These are phyloP conservation scores for Acidomyces sp. DNA, from an alignment of 495 filamentous ascomycete genomes.

Conservation along the genomic window DNA sequence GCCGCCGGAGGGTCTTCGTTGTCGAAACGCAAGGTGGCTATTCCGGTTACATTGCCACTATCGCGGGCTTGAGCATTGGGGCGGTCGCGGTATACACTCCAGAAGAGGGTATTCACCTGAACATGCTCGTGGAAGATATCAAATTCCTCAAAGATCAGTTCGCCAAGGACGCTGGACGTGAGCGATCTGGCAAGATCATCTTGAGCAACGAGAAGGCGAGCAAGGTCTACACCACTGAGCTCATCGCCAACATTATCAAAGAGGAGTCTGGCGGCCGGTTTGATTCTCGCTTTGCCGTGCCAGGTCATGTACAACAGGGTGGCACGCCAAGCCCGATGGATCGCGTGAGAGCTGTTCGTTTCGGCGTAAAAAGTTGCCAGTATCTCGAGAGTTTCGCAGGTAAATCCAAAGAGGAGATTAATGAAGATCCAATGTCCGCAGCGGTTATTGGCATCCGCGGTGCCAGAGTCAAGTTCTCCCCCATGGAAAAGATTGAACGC, in stretches of 20 bases:
- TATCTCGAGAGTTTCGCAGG: constrained; percentile 66
- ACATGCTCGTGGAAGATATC: constrained; percentile 86
- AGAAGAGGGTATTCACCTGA: constrained; percentile 87
- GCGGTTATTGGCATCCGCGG: constrained; percentile 87
- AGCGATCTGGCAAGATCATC: constrained; percentile 84
- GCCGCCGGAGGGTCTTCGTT: constrained; percentile 85
- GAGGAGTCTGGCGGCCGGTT: constrained; percentile 87
- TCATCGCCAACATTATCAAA: constrained; percentile 89
- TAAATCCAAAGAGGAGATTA: constrained; percentile 51
- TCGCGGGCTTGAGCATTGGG: constrained; percentile 77
- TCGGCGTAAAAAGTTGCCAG: constrained; percentile 84
- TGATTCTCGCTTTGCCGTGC: constrained; percentile 84
- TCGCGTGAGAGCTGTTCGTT: constrained; percentile 75
- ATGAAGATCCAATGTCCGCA: constrained; percentile 52
- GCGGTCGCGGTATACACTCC: constrained; percentile 95
- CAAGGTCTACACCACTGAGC: constrained; percentile 75
- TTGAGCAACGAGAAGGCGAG: constrained; percentile 88
- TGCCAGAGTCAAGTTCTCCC: constrained; percentile 71
- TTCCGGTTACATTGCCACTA: constrained; percentile 86
- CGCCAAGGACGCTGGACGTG: constrained; percentile 72
- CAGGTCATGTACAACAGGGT: constrained; percentile 94
- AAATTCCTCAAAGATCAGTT: constrained; percentile 80
- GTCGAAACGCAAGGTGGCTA: constrained; percentile 94
- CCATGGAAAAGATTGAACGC: constrained; percentile 63
- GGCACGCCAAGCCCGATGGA: constrained; percentile 93